These are phyloP conservation scores for Aristolochia fimbriata DNA, from an alignment of 164 flowering plant species.

Conservation along the genomic window DNA sequence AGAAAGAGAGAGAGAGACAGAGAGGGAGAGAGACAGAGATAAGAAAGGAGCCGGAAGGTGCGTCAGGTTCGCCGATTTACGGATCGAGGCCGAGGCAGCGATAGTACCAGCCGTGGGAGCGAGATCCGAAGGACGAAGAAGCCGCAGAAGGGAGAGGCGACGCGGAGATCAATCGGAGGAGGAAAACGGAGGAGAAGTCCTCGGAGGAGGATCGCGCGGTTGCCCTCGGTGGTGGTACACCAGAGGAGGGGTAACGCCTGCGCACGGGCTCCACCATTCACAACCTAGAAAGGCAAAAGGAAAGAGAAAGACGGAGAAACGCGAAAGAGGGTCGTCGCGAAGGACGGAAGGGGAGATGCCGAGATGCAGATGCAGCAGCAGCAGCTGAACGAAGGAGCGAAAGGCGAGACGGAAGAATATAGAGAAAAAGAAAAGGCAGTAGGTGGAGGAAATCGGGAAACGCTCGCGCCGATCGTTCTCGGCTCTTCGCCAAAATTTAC, in stretches of 20 bases:
- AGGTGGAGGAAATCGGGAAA: too few relatives aligned
- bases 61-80: constrained; percentile 13
- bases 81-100: constrained; percentile 96
- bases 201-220: constrained; percentile 14
- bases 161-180: background rate
- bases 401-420: too few relatives aligned
- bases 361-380: too few relatives aligned
- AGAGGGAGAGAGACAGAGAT: background rate
- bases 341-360: too few relatives aligned
- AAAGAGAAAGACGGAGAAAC: background rate
- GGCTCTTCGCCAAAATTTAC: too few relatives aligned
- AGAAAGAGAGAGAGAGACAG: background rate
- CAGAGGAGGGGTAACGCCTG: constrained; percentile 5
- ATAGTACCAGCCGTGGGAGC: constrained; percentile 81
- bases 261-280: constrained; percentile 20
- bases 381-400: too few relatives aligned
- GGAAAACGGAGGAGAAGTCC: constrained; percentile 3
- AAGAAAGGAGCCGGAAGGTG: background rate
- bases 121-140: constrained; percentile 29
- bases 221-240: constrained; percentile 9
- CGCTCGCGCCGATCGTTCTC: too few relatives aligned
- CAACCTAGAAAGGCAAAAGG: constrained; percentile 1
- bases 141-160: background rate
- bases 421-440: too few relatives aligned
- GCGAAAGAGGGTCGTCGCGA: too few relatives aligned